These are phyloP conservation scores for Zymoseptoria crescenta DNA, from an alignment of 2,329 filamentous ascomycete genomes.

Conservation along the genomic window DNA sequence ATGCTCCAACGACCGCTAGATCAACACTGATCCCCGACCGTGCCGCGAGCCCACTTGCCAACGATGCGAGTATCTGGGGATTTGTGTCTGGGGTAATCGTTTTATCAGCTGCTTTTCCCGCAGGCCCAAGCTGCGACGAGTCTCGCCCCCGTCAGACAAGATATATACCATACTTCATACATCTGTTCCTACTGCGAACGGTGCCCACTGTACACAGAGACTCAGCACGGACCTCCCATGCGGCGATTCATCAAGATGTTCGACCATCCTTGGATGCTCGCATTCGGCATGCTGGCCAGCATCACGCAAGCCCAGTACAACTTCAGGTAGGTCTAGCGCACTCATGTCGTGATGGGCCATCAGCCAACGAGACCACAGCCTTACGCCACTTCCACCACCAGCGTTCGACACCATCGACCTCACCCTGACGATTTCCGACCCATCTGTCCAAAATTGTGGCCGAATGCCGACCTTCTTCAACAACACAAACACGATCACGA, in stretches of 20 bases:
- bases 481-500: neutral
- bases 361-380: neutral
- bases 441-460: neutral
- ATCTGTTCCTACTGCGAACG: too few relatives aligned
- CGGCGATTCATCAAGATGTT: neutral
- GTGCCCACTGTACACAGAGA: too few relatives aligned
- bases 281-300: neutral
- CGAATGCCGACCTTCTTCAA: neutral
- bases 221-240: too few relatives aligned
- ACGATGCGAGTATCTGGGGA: too few relatives aligned
- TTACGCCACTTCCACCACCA: neutral
- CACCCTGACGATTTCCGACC: neutral
- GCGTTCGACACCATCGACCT: neutral
- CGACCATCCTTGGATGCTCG: neutral
- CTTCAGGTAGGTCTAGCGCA: neutral
- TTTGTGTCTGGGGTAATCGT: too few relatives aligned
- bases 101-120: too few relatives aligned
- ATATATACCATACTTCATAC: too few relatives aligned
- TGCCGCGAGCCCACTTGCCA: too few relatives aligned
- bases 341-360: neutral
- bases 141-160: neutral
- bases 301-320: neutral
- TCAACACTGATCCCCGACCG: too few relatives aligned
- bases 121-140: too few relatives aligned
- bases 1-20: neutral